Conservation (phyloP, 768 basidiomycete genomes). For the Trametes meyenii region DNA sequence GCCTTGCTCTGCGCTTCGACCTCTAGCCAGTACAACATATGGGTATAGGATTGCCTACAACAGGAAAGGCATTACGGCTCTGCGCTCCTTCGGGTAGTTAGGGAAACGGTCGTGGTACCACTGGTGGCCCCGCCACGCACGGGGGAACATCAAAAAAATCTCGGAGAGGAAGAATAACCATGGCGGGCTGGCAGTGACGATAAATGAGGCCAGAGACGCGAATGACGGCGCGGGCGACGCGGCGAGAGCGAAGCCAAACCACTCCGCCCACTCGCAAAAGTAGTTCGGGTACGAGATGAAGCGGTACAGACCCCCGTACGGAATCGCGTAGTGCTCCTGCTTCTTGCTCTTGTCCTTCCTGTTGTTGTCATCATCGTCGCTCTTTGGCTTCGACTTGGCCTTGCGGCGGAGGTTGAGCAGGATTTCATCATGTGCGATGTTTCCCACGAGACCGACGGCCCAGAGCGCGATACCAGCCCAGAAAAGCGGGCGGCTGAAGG, state of each 20-base stretch:
- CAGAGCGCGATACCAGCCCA: conserved; percentile 69
- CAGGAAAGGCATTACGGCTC: conserved; percentile 78
- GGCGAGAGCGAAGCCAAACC: conserved; percentile 85
- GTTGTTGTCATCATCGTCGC: conserved; percentile 39
- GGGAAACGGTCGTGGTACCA: conserved; percentile 86
- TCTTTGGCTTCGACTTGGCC: conserved; percentile 40
- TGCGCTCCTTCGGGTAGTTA: conserved; percentile 78
- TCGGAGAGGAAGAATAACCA: conserved; percentile 81
- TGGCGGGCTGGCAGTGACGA: conserved; percentile 62
- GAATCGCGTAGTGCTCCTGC: conserved; percentile 73
- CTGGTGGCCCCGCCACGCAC: conserved; percentile 77
- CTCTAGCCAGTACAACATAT: too few relatives aligned
- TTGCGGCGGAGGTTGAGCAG: conserved; percentile 80
- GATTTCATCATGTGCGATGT: conserved; percentile 89
- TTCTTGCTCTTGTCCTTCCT: conserved; percentile 33
- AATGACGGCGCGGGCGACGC: conserved; percentile 52
- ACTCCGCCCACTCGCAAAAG: conserved; percentile 94
- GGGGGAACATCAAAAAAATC: conserved; percentile 75
- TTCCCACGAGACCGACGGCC: conserved; percentile 72
- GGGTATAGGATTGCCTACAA: conserved; percentile 40
- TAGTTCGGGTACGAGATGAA: conserved; percentile 93
- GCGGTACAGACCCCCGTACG: conserved; percentile 73
- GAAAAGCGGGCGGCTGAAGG: conserved; percentile 49
- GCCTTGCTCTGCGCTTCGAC: too few relatives aligned
- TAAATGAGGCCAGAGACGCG: conserved; percentile 35